Evolutionary conservation across 1,284 basidiomycete genomes (phyloP).

Genomic region (Pseudomicrostroma phylloplanum): DNA sequence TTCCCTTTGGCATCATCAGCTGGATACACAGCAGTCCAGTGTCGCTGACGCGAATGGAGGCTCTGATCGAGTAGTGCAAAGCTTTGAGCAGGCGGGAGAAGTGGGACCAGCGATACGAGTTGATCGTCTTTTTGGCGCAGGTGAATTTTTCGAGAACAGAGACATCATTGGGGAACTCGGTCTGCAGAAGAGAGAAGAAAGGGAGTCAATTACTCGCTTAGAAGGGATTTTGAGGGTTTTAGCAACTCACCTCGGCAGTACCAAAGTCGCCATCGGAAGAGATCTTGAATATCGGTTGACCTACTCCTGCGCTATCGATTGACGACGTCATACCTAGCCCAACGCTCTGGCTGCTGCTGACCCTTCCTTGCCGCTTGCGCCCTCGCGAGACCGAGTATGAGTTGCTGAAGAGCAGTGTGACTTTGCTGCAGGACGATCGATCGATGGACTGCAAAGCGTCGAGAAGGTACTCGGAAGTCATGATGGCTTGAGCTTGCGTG

Average conservation of each 20-base stretch:
- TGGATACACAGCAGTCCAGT: neutral
- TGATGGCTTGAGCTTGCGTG: slow-evolving; percentile 3
- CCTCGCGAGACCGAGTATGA: neutral
- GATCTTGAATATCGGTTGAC: slow-evolving; percentile 1
- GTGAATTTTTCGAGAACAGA: slow-evolving; percentile 6
- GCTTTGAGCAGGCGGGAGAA: neutral
- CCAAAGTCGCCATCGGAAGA: slow-evolving; percentile 2
- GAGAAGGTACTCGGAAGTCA: neutral
- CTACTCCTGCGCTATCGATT: neutral
- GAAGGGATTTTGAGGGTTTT: neutral
- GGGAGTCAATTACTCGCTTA: neutral
- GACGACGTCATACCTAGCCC: neutral
- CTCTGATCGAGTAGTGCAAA: neutral
- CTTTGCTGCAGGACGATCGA: neutral
- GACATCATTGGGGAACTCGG: neutral
- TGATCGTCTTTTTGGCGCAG: neutral
- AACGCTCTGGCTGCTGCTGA: neutral
- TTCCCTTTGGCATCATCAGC: slow-evolving; percentile 7
- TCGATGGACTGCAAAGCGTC: slow-evolving; percentile 1
- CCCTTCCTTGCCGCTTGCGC: neutral
- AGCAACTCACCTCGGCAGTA: slow-evolving; percentile 1
- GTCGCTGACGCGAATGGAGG: neutral
- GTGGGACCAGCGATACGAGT: slow-evolving; percentile 2
- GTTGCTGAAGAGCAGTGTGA: slow-evolving; percentile 4
- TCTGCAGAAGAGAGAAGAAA: neutral